A percentile compares a stretch with the other conserved stretches of the same genome.
Conservation (phyloP, 169 alveolate species). For the Plasmodium ovale region DNA sequence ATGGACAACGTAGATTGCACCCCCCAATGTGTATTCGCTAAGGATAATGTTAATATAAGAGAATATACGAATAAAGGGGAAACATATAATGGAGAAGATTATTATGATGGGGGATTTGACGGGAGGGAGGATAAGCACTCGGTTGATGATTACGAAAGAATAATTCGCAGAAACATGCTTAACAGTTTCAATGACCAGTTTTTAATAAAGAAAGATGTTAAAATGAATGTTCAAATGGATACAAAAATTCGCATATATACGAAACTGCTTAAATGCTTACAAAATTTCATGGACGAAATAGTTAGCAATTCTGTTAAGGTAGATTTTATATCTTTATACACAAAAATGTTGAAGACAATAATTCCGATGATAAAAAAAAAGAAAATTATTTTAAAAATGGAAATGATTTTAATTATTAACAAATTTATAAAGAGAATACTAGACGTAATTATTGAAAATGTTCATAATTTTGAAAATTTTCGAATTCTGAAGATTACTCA, state of each 20-base stretch:
- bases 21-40: too few species aligned
- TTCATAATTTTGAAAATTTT: slow-evolving; percentile 4
- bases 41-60: background rate
- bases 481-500: slow-evolving; percentile 24
- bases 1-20: too few species aligned
- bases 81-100: background rate
- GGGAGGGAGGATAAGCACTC: background rate
- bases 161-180: slow-evolving; percentile 6
- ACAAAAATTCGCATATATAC: slow-evolving; percentile 39
- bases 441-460: slow-evolving; percentile 28
- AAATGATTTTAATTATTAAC: slow-evolving; percentile 35
- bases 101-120: background rate
- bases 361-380: slow-evolving; percentile 36
- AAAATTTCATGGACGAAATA: slow-evolving; percentile 63
- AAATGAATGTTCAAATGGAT: background rate
- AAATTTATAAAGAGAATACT: slow-evolving; percentile 39
- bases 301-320: slow-evolving; percentile 23
- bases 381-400: slow-evolving; percentile 8
- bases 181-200: slow-evolving; percentile 26
- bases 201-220: slow-evolving; percentile 37
- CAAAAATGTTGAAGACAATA: slow-evolving; percentile 40
- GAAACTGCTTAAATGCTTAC: slow-evolving; percentile 40
- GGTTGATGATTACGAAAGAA: slow-evolving; percentile 10
- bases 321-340: slow-evolving; percentile 45
- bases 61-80: background rate